These are phyloP conservation scores for Clitopilus passeckerianus DNA, from an alignment of 768 basidiomycete genomes.

Conservation along the genomic window DNA sequence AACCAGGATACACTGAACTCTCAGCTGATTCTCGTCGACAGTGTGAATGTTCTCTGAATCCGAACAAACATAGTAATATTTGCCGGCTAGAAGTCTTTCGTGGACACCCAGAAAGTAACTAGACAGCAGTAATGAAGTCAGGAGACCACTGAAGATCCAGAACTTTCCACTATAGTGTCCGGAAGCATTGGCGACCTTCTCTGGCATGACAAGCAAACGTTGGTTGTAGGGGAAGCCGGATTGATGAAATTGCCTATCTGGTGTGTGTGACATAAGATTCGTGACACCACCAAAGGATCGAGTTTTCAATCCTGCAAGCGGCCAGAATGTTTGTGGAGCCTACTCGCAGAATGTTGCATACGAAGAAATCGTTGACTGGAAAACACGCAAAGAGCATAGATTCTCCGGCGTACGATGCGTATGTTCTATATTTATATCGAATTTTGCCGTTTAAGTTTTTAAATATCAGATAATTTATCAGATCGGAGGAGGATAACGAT, in stretches of 20 bases:
- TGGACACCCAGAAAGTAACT: constrained; percentile 18
- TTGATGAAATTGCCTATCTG: constrained; percentile 1
- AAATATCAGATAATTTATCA: constrained; percentile 24
- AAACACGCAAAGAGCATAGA: constrained; percentile 59
- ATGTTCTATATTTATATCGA: constrained; percentile 1
- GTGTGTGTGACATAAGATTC: constrained; percentile 2
- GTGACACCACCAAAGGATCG: neutral
- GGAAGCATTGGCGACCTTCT: neutral
- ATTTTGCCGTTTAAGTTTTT: neutral
- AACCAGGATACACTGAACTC: constrained; percentile 60
- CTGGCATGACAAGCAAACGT: constrained; percentile 6
- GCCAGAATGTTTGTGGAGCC: constrained; percentile 19
- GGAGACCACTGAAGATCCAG: constrained; percentile 9
- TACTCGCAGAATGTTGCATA: constrained; percentile 38
- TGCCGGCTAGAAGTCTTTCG: constrained; percentile 17
- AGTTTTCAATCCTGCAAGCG: neutral
- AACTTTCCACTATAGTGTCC: neutral
- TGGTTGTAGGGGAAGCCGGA: neutral
- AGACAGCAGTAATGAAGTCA: constrained; percentile 7
- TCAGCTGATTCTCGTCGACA: constrained; percentile 47
- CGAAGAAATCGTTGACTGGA: constrained; percentile 61
- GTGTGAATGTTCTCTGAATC: constrained; percentile 55
- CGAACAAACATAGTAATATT: constrained; percentile 56
- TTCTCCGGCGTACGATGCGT: constrained; percentile 78
- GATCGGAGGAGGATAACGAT: constrained; percentile 87